These are phyloP conservation scores for Ogataea hybrid DNA, from an alignment of 1,139 yeast genomes.

Conservation along the genomic window DNA sequence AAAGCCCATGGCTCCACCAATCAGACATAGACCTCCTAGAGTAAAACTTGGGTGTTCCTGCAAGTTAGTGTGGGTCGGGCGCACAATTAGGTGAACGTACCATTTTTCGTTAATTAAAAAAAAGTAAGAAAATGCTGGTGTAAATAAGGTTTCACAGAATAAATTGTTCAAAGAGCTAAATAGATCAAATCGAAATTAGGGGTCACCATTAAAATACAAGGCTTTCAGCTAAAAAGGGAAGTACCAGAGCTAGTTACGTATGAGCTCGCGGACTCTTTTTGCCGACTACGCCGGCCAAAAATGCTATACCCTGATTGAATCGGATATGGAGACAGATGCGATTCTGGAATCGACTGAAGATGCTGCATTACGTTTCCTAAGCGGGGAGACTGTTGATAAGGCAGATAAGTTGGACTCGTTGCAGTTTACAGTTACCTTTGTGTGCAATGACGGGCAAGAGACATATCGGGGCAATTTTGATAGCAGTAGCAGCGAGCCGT, in stretches of 20 bases:
- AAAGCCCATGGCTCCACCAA: conserved; percentile 33
- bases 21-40: conserved; percentile 26
- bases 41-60: conserved; percentile 29
- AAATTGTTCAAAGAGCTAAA: neutral
- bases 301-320: conserved; percentile 14
- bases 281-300: conserved; percentile 7
- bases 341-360: neutral
- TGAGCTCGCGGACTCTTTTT: conserved; percentile 15
- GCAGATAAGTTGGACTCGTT: neutral
- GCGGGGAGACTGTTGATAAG: neutral
- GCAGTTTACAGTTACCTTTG: conserved; percentile 10
- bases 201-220: too few relatives aligned
- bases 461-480: conserved; percentile 8
- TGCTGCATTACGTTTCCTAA: conserved; percentile 3
- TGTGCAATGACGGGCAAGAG: conserved; percentile 9
- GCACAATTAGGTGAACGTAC: conserved; percentile 3
- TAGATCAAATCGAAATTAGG: too few relatives aligned
- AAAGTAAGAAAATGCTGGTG: neutral
- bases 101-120: neutral
- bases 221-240: too few relatives aligned
- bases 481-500: neutral
- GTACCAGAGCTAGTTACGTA: neutral
- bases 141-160: neutral
- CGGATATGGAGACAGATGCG: neutral
- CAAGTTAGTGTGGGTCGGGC: neutral